Conservation (phyloP, 495 filamentous ascomycete species). For the Cenococcum geophilum region DNA sequence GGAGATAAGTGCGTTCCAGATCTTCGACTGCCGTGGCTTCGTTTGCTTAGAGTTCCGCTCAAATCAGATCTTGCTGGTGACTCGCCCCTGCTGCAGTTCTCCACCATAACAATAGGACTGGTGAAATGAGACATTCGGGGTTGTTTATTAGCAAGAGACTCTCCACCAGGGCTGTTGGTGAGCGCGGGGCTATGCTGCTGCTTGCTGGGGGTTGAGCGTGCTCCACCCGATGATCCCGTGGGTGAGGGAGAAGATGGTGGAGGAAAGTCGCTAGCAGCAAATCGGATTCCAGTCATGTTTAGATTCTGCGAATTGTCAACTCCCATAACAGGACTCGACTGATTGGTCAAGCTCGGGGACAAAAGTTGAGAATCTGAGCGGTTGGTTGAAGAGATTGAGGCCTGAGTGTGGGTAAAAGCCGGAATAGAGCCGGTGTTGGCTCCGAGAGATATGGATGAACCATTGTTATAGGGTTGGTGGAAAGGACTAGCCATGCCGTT, state of each 20-base stretch:
- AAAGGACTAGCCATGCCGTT: conserved; percentile 5
- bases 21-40: conserved; percentile 28
- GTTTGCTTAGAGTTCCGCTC: conserved; percentile 27
- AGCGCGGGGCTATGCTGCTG: conserved; percentile 31
- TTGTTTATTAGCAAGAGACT: conserved; percentile 20
- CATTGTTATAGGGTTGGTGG: conserved; percentile 1
- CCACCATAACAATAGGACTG: conserved; percentile 30
- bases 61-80: conserved; percentile 25
- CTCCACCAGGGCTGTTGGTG: conserved; percentile 24
- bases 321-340: conserved; percentile 26
- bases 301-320: conserved; percentile 15
- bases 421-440: conserved; percentile 12
- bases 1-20: conserved; percentile 32
- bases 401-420: conserved; percentile 14
- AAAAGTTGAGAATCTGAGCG: conserved; percentile 20
- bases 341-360: conserved; percentile 29
- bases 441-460: conserved; percentile 15
- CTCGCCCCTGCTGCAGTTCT: conserved; percentile 20
- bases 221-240: background rate
- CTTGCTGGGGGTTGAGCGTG: conserved; percentile 18
- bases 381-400: conserved; percentile 11
- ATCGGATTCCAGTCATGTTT: conserved; percentile 4
- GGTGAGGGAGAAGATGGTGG: conserved; percentile 18
- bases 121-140: conserved; percentile 24
- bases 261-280: conserved; percentile 11